Evolutionary conservation across 179 eudicot genomes (phyloP).

Genomic region (Silene noctiflora): DNA sequence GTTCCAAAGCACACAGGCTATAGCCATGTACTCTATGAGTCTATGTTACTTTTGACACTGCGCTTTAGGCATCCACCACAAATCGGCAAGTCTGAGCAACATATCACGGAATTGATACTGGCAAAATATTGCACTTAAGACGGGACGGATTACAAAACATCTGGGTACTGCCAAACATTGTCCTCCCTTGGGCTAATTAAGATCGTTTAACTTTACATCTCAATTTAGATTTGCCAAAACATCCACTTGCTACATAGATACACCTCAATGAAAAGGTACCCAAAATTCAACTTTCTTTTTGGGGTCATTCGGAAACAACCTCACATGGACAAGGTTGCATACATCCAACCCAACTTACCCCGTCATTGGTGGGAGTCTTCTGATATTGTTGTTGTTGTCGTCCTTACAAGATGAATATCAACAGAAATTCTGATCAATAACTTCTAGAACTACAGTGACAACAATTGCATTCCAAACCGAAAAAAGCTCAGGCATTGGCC

Average conservation of each 20-base stretch:
- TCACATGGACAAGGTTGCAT: no score
- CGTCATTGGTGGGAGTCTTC: no score
- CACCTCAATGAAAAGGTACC: not conserved
- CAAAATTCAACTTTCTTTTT: not conserved
- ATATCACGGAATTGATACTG: not conserved
- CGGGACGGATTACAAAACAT: not conserved
- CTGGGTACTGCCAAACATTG: not conserved
- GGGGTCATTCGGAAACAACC: not conserved
- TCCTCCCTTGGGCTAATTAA: not conserved
- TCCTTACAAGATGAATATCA: not conserved
- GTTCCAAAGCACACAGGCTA: not conserved
- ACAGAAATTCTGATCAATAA: not conserved
- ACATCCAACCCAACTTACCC: no score
- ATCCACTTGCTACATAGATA: not conserved
- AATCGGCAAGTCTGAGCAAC: no score
- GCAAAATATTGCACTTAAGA: constrained; percentile 6
- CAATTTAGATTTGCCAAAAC: not conserved
- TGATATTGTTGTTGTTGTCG: no score
- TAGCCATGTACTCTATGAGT: not conserved
- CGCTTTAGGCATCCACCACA: no score
- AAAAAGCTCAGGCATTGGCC: not conserved
- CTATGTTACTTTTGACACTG: no score
- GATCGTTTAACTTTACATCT: not conserved
- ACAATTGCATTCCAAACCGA: not conserved
- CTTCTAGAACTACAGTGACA: not conserved